Percentiles rank a stretch among this genome's conserved stretches.
These are phyloP conservation scores for Vicia faba DNA, from an alignment of 306 rosid genomes.

Conservation along the genomic window DNA sequence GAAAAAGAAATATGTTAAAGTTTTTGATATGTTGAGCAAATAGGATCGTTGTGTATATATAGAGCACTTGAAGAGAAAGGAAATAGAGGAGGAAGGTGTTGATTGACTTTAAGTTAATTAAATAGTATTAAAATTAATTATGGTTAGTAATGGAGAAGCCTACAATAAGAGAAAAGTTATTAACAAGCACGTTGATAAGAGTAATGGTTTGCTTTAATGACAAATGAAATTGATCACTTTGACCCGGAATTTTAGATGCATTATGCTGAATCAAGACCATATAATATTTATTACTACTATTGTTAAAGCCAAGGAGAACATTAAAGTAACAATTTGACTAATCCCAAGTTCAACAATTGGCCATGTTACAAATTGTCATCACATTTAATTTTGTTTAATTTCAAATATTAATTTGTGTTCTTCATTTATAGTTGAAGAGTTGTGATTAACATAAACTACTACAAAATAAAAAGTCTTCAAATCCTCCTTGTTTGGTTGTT, in stretches of 20 bases:
- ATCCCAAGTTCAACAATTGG: not conserved
- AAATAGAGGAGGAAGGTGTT: not conserved
- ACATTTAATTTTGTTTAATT: not conserved
- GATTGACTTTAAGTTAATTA: not conserved
- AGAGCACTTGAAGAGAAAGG: not conserved
- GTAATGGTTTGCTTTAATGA: not conserved
- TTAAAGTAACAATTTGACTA: slow-evolving; percentile 4
- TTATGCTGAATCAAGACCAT: slow-evolving; percentile 5
- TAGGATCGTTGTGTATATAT: slow-evolving; percentile 4
- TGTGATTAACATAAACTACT: not conserved
- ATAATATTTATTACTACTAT: not conserved
- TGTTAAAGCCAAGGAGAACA: not conserved
- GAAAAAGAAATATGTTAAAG: not conserved
- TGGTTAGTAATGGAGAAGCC: slow-evolving; percentile 15
- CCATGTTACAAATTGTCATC: slow-evolving; percentile 8
- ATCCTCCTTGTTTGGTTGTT: not conserved
- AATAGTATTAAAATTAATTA: not conserved
- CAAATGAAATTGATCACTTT: not conserved
- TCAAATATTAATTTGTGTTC: not conserved
- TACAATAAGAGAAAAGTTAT: not conserved
- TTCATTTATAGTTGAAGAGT: slow-evolving; percentile 5
- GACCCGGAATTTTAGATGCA: slow-evolving; percentile 19
- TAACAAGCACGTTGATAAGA: not conserved
- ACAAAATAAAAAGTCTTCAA: not conserved
- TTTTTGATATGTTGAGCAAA: not conserved